A percentile compares a stretch with the other conserved stretches of the same genome.
Evolutionary conservation across 306 rosid species (phyloP).

Genomic region (Luffa aegyptiaca): DNA sequence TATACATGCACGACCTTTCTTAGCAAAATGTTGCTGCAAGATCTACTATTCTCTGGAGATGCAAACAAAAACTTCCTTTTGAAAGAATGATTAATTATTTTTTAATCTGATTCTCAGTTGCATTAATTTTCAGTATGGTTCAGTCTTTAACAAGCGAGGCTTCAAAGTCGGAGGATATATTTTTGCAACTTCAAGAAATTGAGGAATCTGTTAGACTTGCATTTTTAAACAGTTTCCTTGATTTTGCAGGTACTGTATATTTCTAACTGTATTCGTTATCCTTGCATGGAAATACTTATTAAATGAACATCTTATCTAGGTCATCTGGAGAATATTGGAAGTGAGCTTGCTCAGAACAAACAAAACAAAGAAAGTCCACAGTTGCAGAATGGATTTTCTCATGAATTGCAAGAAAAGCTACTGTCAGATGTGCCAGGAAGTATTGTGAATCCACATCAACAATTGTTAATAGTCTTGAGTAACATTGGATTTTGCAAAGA

Average conservation of each 20-base stretch:
- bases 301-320: constrained; percentile 32
- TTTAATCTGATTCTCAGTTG: constrained; percentile 8
- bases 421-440: constrained; percentile 47
- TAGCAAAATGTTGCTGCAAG: background rate
- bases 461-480: constrained; percentile 73
- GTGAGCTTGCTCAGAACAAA: constrained; percentile 51
- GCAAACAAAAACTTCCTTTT: background rate
- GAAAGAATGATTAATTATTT: background rate
- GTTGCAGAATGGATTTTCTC: constrained; percentile 64
- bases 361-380: constrained; percentile 42
- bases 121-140: constrained; percentile 60
- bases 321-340: constrained; percentile 70
- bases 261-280: constrained; percentile 14
- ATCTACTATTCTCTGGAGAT: background rate
- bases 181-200: constrained; percentile 73
- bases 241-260: constrained; percentile 81
- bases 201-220: constrained; percentile 97
- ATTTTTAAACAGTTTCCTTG: constrained; percentile 83
- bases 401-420: constrained; percentile 38
- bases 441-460: constrained; percentile 60
- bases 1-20: background rate
- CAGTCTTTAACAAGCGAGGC: constrained; percentile 73
- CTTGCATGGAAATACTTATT: constrained; percentile 6
- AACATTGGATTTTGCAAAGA: constrained; percentile 96
- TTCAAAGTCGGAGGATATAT: constrained; percentile 75